phyloP scores from a whole-genome alignment of 2,329 filamentous ascomycete species.

The Hymenoscyphus fraxineus region DNA sequence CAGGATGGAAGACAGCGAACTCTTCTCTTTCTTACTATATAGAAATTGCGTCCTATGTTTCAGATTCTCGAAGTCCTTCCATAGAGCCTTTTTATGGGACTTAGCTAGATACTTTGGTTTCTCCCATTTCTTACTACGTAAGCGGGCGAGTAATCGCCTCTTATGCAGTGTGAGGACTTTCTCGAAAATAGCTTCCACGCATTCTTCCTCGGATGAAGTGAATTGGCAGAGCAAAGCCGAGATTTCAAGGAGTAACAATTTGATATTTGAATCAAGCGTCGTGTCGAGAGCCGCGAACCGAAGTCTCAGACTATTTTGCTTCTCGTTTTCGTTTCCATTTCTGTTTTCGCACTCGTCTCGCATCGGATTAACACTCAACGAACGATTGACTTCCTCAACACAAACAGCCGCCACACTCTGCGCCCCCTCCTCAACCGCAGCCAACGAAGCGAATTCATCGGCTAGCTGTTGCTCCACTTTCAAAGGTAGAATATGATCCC shows the following conservation, averaged over 20 bases:
- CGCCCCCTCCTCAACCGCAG: constrained; percentile 29
- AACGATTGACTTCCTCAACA: constrained; percentile 26
- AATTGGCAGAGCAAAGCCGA: neutral
- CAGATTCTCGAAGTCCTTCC: constrained; percentile 16
- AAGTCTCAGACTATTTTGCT: constrained; percentile 13
- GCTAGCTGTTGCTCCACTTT: constrained; percentile 30
- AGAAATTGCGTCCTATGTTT: constrained; percentile 14
- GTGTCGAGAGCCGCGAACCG: constrained; percentile 24
- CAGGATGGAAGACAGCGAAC: neutral
- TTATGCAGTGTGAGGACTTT: constrained; percentile 12
- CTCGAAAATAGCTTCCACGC: constrained; percentile 7
- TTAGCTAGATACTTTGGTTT: constrained; percentile 18
- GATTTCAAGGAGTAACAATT: constrained; percentile 2
- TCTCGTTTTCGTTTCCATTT: neutral
- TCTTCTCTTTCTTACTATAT: constrained; percentile 15
- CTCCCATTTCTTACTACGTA: constrained; percentile 16
- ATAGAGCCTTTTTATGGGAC: constrained; percentile 18
- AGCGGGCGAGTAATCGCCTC: constrained; percentile 10
- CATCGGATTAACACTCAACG: no score
- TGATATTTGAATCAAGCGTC: constrained; percentile 6
- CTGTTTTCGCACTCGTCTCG: no score
- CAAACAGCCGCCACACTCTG: constrained; percentile 33
- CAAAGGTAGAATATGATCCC: constrained; percentile 20
- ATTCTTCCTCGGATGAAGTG: neutral
- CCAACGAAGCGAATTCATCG: constrained; percentile 34